Conservation (phyloP, 345 rosid species). For the Linum trigynum region DNA sequence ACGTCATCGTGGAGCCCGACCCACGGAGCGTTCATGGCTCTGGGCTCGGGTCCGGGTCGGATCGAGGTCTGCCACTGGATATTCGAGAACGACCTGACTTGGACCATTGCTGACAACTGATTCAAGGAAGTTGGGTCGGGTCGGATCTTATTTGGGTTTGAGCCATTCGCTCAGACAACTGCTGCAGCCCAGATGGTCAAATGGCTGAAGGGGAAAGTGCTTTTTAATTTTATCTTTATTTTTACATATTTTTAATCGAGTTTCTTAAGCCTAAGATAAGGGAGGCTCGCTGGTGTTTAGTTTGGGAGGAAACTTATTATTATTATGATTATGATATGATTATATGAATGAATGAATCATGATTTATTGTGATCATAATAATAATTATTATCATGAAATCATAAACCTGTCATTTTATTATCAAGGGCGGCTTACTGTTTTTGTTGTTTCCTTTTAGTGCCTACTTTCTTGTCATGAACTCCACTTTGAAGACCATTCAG, state of each 20-base stretch:
- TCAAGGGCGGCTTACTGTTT: no score
- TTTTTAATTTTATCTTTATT: background rate
- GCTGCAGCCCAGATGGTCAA: background rate
- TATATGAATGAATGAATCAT: background rate
- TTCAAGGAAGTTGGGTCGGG: no score
- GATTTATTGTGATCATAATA: background rate
- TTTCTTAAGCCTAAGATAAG: background rate
- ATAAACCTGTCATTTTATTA: background rate
- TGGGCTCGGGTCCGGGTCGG: slow-evolving; percentile 68
- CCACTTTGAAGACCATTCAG: no score
- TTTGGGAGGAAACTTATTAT: background rate
- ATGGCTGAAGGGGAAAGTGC: background rate
- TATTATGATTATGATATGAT: background rate
- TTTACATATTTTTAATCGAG: background rate
- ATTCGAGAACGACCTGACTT: slow-evolving; percentile 75
- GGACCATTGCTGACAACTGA: slow-evolving; percentile 37
- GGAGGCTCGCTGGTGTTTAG: background rate
- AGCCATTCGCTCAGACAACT: background rate
- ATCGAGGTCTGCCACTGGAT: slow-evolving; percentile 90
- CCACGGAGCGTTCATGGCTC: slow-evolving; percentile 67
- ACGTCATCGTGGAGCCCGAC: slow-evolving; percentile 71
- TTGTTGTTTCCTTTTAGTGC: background rate
- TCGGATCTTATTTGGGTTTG: slow-evolving; percentile 1
- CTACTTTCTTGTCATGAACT: no score
- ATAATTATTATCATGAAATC: no score